Evolutionary conservation across 208 protist genomes (phyloP).

Genomic region (Trypanosoma boissoni): DNA sequence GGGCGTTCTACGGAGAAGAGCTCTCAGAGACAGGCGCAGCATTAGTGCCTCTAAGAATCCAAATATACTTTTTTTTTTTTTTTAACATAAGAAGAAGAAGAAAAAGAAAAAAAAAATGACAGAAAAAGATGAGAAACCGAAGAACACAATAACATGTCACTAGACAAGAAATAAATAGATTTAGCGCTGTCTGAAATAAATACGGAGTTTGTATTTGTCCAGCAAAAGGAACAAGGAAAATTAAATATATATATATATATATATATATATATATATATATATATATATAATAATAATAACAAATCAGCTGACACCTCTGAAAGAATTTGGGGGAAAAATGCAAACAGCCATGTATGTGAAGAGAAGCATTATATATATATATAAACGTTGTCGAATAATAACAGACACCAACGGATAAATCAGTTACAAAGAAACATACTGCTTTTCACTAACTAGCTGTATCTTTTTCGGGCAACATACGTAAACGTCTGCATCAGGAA

Average conservation of each 20-base stretch:
- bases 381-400: no score
- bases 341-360: neutral
- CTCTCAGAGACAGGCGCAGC: slow-evolving; percentile 13
- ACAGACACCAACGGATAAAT: no score
- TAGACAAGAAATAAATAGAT: no score
- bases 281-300: slow-evolving; percentile 6
- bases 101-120: slow-evolving; percentile 11
- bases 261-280: slow-evolving; percentile 7
- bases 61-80: slow-evolving; percentile 5
- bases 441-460: slow-evolving; percentile 49
- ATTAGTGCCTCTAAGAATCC: slow-evolving; percentile 6
- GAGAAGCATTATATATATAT: neutral
- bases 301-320: neutral
- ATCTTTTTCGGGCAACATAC: slow-evolving; percentile 72
- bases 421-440: slow-evolving; percentile 33
- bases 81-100: slow-evolving; percentile 1
- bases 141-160: no score
- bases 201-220: no score
- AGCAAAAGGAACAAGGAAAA: no score
- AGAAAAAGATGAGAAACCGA: no score
- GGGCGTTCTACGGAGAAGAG: slow-evolving; percentile 22
- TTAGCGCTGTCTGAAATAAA: no score
- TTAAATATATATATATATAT: neutral
- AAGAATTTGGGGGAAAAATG: neutral
- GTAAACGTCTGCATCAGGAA: slow-evolving; percentile 81